These are phyloP conservation scores for Austroboletus rostrupii DNA, from an alignment of 1,284 basidiomycete species.

Conservation along the genomic window DNA sequence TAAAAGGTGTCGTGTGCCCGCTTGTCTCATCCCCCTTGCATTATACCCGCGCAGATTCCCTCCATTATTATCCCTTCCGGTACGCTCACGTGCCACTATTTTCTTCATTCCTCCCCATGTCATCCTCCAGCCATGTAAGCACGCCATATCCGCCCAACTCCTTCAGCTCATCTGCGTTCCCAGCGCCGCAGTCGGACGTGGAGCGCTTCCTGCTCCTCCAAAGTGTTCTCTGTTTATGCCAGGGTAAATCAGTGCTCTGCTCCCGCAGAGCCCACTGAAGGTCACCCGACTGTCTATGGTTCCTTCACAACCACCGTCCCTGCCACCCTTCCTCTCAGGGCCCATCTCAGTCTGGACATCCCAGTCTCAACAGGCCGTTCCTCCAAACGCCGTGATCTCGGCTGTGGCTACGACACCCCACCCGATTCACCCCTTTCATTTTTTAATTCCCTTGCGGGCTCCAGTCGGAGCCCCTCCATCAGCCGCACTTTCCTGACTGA, in stretches of 20 bases:
- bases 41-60: background rate
- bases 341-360: constrained; percentile 20
- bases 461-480: constrained; percentile 33
- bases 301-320: constrained; percentile 44
- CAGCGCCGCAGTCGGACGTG: constrained; percentile 13
- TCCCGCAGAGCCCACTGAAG: constrained; percentile 27
- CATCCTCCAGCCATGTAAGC: constrained; percentile 2
- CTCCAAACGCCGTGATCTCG: constrained; percentile 4
- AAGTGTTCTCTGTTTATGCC: constrained; percentile 31
- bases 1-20: constrained; percentile 30
- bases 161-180: background rate
- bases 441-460: constrained; percentile 8
- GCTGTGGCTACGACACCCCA: constrained; percentile 26
- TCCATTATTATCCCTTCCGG: background rate
- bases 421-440: constrained; percentile 32
- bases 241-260: constrained; percentile 27
- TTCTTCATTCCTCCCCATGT: background rate
- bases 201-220: constrained; percentile 26
- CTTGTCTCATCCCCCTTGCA: constrained; percentile 3
- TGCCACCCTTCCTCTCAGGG: constrained; percentile 25
- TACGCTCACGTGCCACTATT: too few relatives aligned
- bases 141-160: too few relatives aligned
- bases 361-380: constrained; percentile 7
- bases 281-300: constrained; percentile 39
- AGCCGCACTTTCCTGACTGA: constrained; percentile 33